Percentiles rank a stretch among this genome's conserved stretches.
These are phyloP conservation scores for Aspergillus texensis DNA, from an alignment of 2,329 filamentous ascomycete genomes.

Conservation along the genomic window DNA sequence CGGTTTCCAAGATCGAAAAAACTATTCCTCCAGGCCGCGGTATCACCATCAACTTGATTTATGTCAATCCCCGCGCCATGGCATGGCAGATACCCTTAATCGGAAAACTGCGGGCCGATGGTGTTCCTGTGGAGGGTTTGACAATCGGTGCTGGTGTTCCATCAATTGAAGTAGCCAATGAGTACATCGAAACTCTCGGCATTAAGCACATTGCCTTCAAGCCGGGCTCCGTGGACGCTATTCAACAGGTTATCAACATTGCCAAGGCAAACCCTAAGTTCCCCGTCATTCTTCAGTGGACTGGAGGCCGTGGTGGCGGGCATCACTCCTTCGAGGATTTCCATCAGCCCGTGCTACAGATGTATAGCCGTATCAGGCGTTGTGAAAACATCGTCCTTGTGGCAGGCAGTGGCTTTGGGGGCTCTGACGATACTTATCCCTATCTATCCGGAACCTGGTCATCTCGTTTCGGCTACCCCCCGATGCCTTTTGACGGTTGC, in stretches of 20 bases:
- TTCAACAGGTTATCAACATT: conserved; percentile 87
- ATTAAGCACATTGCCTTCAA: conserved; percentile 94
- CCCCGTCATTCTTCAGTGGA: conserved; percentile 90
- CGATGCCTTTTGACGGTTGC: conserved; percentile 92
- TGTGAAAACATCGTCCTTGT: conserved; percentile 84
- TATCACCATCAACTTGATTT: conserved; percentile 88
- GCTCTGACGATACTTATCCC: conserved; percentile 85
- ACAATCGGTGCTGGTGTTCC: conserved; percentile 92
- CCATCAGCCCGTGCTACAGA: conserved; percentile 84
- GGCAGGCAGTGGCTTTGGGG: conserved; percentile 87
- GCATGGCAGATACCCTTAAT: conserved; percentile 89
- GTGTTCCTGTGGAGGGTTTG: conserved; percentile 86
- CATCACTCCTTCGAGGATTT: conserved; percentile 96
- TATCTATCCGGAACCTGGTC: conserved; percentile 89
- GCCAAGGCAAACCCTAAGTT: conserved; percentile 88
- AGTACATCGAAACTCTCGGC: conserved; percentile 89
- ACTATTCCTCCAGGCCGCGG: conserved; percentile 82
- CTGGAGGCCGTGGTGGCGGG: conserved; percentile 86
- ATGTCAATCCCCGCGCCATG: conserved; percentile 87
- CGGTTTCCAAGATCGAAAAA: conserved; percentile 81
- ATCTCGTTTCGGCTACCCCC: conserved; percentile 80
- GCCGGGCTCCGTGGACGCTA: conserved; percentile 83
- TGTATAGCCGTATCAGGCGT: conserved; percentile 86
- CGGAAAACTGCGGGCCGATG: conserved; percentile 76
- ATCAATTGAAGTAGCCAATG: conserved; percentile 87